Evolutionary conservation across 2,329 filamentous ascomycete genomes (phyloP).

Genomic region (Fusarium stilboides): DNA sequence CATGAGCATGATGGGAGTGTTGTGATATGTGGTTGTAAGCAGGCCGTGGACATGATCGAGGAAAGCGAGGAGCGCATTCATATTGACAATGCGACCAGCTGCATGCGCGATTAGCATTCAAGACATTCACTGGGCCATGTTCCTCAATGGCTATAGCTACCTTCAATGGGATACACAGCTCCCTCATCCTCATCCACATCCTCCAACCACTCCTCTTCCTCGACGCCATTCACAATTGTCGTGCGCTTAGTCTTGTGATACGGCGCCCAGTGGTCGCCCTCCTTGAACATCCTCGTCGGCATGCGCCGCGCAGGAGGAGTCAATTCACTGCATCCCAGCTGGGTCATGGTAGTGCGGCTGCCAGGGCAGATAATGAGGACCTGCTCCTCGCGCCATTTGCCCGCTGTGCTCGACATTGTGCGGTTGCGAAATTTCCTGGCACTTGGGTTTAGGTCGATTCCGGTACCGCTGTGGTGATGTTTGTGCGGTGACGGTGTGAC

Average conservation of each 20-base stretch:
- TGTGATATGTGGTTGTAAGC: constrained; percentile 93
- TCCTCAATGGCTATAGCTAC: constrained; percentile 54
- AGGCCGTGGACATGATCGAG: constrained; percentile 92
- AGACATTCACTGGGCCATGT: neutral
- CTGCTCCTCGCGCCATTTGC: constrained; percentile 76
- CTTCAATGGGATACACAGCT: constrained; percentile 87
- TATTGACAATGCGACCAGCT: constrained; percentile 88
- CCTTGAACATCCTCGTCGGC: constrained; percentile 94
- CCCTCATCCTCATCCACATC: constrained; percentile 90
- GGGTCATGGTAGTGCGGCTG: constrained; percentile 90
- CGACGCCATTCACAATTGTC: constrained; percentile 64
- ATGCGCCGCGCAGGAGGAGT: constrained; percentile 90
- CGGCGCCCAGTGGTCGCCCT: constrained; percentile 82
- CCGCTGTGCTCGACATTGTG: constrained; percentile 69
- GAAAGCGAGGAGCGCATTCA: constrained; percentile 93
- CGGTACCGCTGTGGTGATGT: neutral
- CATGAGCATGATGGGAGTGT: constrained; percentile 93
- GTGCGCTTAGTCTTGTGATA: constrained; percentile 81
- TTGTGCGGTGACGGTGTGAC: constrained; percentile 29
- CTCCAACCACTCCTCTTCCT: constrained; percentile 84
- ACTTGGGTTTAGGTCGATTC: constrained; percentile 11
- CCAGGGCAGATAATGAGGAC: constrained; percentile 83
- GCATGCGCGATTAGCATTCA: constrained; percentile 45
- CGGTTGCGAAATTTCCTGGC: constrained; percentile 24
- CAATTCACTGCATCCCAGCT: constrained; percentile 91